phyloP scores from a whole-genome alignment of 441 rosid species.

The Rhodomyrtus psidioides region DNA sequence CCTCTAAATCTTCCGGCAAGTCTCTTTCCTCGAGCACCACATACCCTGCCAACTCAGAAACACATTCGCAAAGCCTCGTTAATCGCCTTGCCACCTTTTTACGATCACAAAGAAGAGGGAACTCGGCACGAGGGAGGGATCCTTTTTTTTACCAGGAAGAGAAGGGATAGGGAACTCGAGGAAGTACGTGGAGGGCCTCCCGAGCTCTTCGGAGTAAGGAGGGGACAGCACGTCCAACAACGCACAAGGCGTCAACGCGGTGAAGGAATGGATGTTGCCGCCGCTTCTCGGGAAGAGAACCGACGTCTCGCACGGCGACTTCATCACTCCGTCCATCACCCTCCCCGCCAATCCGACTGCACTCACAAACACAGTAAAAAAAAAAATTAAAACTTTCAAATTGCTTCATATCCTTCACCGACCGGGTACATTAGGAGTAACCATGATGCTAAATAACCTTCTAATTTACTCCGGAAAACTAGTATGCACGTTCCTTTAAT shows the following conservation, averaged over 20 bases:
- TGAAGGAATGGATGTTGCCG: slow-evolving; percentile 41
- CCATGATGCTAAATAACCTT: neutral
- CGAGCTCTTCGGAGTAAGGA: slow-evolving; percentile 38
- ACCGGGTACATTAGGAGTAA: neutral
- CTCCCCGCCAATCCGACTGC: slow-evolving; percentile 28
- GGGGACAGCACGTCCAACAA: slow-evolving; percentile 40
- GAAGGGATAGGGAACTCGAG: slow-evolving; percentile 19
- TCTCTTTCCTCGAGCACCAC: slow-evolving; percentile 26
- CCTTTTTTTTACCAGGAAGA: slow-evolving; percentile 18
- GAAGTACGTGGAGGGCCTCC: slow-evolving; percentile 41
- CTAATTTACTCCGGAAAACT: neutral
- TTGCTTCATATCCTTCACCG: neutral
- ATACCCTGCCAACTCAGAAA: slow-evolving; percentile 15
- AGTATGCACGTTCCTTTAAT: neutral
- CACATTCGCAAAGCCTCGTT: neutral
- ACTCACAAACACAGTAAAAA: neutral
- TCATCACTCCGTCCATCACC: slow-evolving; percentile 16
- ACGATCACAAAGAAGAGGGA: neutral
- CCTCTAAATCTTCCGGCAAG: slow-evolving; percentile 24
- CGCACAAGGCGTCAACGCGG: slow-evolving; percentile 41
- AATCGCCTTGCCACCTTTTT: neutral
- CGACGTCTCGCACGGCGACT: slow-evolving; percentile 24
- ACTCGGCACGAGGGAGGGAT: too few relatives aligned
- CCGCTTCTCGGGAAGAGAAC: slow-evolving; percentile 34
- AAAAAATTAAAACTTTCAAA: neutral